These are phyloP conservation scores for Thalassia testudinum DNA, from an alignment of 116 monocot genomes.

Conservation along the genomic window DNA sequence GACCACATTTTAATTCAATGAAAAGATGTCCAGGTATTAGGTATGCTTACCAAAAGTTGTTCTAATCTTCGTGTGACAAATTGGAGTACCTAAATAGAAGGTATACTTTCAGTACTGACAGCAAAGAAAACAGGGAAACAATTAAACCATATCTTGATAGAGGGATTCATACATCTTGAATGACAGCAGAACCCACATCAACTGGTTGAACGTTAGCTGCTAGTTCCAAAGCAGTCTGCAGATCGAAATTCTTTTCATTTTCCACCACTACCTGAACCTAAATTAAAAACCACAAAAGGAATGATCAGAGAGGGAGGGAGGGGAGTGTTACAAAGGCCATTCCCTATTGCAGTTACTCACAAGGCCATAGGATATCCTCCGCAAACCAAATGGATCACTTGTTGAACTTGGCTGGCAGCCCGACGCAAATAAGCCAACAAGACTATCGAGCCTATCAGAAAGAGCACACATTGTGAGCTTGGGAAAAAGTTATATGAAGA, in stretches of 20 bases:
- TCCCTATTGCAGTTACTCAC: constrained; percentile 48
- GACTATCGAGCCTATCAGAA: constrained; percentile 64
- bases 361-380: constrained; percentile 94
- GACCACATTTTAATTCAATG: too few species aligned
- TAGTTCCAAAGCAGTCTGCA: constrained; percentile 46
- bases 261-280: constrained; percentile 94
- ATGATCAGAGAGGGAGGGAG: too few species aligned
- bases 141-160: not conserved
- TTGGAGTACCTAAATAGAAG: constrained; percentile 44
- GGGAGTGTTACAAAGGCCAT: too few species aligned
- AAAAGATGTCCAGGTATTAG: not conserved
- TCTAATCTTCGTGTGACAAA: constrained; percentile 84
- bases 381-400: constrained; percentile 86
- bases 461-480: not conserved
- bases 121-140: not conserved
- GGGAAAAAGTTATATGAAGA: not conserved
- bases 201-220: constrained; percentile 74
- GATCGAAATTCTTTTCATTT: constrained; percentile 68
- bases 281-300: too few species aligned
- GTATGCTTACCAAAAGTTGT: constrained; percentile 69
- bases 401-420: constrained; percentile 91
- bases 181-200: constrained; percentile 22
- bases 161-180: constrained; percentile 43
- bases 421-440: constrained; percentile 87
- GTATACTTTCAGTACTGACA: not conserved